A percentile compares a stretch with the other conserved stretches of the same genome.
phyloP scores from a whole-genome alignment of 371 early-diverging fungal species.

The Entomophthora muscae region DNA sequence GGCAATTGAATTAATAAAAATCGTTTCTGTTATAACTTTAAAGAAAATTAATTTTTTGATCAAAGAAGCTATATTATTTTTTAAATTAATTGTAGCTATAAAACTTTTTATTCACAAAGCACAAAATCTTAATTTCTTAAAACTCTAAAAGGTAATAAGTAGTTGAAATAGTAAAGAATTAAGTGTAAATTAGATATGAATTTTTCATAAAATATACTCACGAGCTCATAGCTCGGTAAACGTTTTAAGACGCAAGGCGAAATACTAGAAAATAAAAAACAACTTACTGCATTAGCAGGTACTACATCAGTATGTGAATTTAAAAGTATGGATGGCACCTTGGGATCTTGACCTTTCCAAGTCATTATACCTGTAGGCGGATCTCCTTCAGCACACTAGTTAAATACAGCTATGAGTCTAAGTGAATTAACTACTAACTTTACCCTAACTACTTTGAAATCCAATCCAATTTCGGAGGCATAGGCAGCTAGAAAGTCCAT shows the following conservation, averaged over 20 bases:
- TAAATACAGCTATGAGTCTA: background rate
- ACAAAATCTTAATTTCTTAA: no score
- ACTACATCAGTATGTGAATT: conserved; percentile 77
- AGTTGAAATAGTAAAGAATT: no score
- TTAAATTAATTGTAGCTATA: background rate
- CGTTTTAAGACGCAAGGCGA: background rate
- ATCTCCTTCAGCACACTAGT: conserved; percentile 13
- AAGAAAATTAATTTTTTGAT: background rate
- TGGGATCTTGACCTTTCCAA: conserved; percentile 32
- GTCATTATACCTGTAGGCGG: conserved; percentile 56
- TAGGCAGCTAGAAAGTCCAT: conserved; percentile 30
- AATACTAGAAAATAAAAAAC: background rate
- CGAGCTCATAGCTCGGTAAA: no score
- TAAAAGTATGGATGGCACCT: conserved; percentile 33
- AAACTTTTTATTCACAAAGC: no score
- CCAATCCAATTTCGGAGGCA: conserved; percentile 44
- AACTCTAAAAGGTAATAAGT: no score
- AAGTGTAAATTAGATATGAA: no score
- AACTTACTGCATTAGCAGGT: conserved; percentile 37
- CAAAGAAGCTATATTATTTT: background rate
- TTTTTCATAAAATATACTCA: no score
- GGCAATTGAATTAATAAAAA: no score
- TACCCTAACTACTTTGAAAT: conserved; percentile 25
- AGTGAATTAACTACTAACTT: background rate
- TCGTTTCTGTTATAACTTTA: background rate